A percentile compares a stretch with the other conserved stretches of the same genome.
These are phyloP conservation scores for Hypoxylon rickii DNA, from an alignment of 495 filamentous ascomycete genomes.

Conservation along the genomic window DNA sequence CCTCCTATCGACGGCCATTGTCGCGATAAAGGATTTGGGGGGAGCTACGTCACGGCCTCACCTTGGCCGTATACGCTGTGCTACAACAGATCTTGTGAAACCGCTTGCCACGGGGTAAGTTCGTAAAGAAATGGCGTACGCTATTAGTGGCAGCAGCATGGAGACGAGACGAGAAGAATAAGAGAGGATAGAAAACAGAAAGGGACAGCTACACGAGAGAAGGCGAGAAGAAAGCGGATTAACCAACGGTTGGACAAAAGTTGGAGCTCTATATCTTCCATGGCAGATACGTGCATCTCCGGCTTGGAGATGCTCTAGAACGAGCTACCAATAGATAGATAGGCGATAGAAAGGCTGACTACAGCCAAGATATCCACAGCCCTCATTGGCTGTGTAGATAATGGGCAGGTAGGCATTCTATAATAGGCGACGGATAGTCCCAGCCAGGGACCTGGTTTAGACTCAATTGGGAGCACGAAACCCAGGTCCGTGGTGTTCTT, in stretches of 20 bases:
- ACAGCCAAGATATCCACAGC: slow-evolving; percentile 16
- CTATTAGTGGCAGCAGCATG: too few relatives aligned
- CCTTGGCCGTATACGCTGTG: slow-evolving; percentile 9
- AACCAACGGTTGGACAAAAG: too few relatives aligned
- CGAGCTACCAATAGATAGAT: slow-evolving; percentile 14
- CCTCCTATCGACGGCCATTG: slow-evolving; percentile 49
- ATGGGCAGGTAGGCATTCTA: not conserved
- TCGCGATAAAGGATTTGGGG: not conserved
- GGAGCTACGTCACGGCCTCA: slow-evolving; percentile 20
- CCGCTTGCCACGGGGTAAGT: not conserved
- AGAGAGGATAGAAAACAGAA: not conserved
- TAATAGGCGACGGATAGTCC: not conserved
- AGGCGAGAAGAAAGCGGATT: too few relatives aligned
- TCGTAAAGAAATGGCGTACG: too few relatives aligned
- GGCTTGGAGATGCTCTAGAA: slow-evolving; percentile 9
- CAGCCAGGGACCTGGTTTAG: not conserved
- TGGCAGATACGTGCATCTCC: slow-evolving; percentile 29
- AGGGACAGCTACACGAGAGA: too few relatives aligned
- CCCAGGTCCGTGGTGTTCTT: too few relatives aligned
- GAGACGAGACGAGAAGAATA: not conserved
- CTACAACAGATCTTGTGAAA: not conserved
- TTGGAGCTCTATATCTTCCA: not conserved
- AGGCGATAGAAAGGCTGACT: slow-evolving; percentile 15
- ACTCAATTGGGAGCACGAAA: too few relatives aligned
- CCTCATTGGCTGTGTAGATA: slow-evolving; percentile 20